Evolutionary conservation across 2,329 filamentous ascomycete species (phyloP), one percentile per base, ranked within the genome.

Genomic region (Venturia effusa): DNA sequence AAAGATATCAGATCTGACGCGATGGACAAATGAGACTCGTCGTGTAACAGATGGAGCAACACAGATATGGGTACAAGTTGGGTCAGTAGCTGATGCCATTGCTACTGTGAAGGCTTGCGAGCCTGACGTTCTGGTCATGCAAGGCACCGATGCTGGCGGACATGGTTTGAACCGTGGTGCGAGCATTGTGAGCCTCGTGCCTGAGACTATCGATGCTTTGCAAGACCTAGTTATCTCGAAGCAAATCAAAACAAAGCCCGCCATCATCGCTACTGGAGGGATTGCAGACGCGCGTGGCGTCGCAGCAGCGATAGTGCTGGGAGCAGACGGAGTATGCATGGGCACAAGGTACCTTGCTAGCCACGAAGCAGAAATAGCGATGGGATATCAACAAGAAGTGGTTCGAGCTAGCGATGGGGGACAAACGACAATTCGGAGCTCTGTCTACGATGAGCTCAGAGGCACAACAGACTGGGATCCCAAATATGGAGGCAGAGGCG

Each of bases 141-240:
- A 88, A 71, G 85, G 86, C 2, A 77, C 79, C 6, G 86, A 88
- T 72, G 85, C 85, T 0, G 85, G 85, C 8, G 86, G 86, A 0
- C 85, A 88, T 69, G 84, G 86, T 66, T 81, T 83, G 55, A 76
- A 77, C 0, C 73, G 74, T 27, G 83, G 82, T 3, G 79, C 81
- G 2, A 79, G 84, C 6, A 73, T 88, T 1, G 71, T 87, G 3
- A 76, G 79, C 2, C 72, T 88, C 3, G 71, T 88, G 43, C 84
- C 84, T 0, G 85, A 88, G 73, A 78, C 85, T 10, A 73, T 72
- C 59, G 78, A 80, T 64, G 75, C 81, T 63, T 66, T 86, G 19
- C 60, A 68, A 0, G 72, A 69, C 4, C 71, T 69, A 30, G 32
- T n/a, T 22, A 8, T 69, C 72, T 0, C 67, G 79, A 19, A 74